Conservation (phyloP, 208 protist genomes). For the Wallacemonas sp. region DNA sequence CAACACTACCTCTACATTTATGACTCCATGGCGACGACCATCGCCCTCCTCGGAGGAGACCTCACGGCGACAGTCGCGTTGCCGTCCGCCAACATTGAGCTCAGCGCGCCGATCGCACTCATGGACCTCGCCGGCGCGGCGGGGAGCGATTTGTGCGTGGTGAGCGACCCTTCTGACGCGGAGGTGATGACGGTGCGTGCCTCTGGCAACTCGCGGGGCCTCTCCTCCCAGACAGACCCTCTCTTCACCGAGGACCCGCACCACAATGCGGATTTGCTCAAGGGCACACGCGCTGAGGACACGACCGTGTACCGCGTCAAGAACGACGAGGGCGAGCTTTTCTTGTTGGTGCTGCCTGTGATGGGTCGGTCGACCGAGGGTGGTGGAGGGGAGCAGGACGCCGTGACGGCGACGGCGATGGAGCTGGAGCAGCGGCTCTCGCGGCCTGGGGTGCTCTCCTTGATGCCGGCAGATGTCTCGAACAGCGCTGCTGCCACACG, state of each 20-base stretch:
- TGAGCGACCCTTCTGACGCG: slow-evolving; percentile 41
- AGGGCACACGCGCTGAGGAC: slow-evolving; percentile 15
- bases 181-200: slow-evolving; percentile 33
- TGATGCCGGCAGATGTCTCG: neutral
- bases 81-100: slow-evolving; percentile 11
- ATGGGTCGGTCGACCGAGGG: neutral
- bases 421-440: slow-evolving; percentile 21
- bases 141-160: slow-evolving; percentile 27
- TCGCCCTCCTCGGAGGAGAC: slow-evolving; percentile 33
- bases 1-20: slow-evolving; percentile 60
- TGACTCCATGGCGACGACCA: slow-evolving; percentile 42
- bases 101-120: slow-evolving; percentile 45
- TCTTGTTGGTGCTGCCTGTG: slow-evolving; percentile 30
- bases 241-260: slow-evolving; percentile 6
- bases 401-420: slow-evolving; percentile 1
- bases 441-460: slow-evolving; percentile 23
- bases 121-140: slow-evolving; percentile 25
- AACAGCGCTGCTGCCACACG: neutral
- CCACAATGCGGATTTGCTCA: slow-evolving; percentile 11
- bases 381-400: neutral
- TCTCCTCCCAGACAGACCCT: neutral
- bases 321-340: slow-evolving; percentile 25
- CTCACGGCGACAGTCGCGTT: slow-evolving; percentile 13
- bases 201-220: slow-evolving; percentile 16
- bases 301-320: slow-evolving; percentile 40